Base-by-base conservation (phyloP, 805 yeast species). In the Lachancea kluyveri region DNA sequence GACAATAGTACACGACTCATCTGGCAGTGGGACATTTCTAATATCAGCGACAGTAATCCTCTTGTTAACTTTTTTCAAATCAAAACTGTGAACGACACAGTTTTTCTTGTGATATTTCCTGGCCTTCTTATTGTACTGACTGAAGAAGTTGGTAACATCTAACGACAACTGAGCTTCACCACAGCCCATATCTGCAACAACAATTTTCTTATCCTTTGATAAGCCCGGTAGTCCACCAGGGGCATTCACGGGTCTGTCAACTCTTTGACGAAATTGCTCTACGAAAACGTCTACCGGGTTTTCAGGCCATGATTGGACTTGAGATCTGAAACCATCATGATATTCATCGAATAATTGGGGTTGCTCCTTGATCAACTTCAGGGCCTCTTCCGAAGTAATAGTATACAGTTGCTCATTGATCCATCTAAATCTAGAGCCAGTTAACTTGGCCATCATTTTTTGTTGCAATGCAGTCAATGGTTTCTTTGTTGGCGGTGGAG, bases 101-200 rank as follows among this genome's bases (percentile, higher is more conserved):
- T 70, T 67, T 33, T 75, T 50, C 34, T 67, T 68, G 21, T 64
- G 60, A 18, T 53, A 53, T 26, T 66, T 68, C 33, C 46, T 50
- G 8, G 37, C 36, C 26, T 44, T 49, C 17, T 51, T 55, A 27
- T 53, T 57, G 37, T 45, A 48, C 14, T 52, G 48, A 30, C 61
- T 60, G 39, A 71, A 60, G 45, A 72, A 71, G 7, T 69, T 65
- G 30, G 65, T 65, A 30, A 84, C 69, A 45, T 86, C 83, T 23
- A 67, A 58, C 1, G 95, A 77, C 28, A 92, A 68, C 47, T 83
- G 82, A 0, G 97, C 98, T 59, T 92, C 98, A 35, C 98, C 99
- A 58, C 98, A 92, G 8, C 98, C 99, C 97, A 92, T 90, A 62
- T 92, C 98, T 0, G 97, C 96, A 37, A 92, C 72, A 3, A 82